These are phyloP conservation scores for Fusarium kyushuense DNA, from an alignment of 2,329 filamentous ascomycete genomes.

Conservation along the genomic window DNA sequence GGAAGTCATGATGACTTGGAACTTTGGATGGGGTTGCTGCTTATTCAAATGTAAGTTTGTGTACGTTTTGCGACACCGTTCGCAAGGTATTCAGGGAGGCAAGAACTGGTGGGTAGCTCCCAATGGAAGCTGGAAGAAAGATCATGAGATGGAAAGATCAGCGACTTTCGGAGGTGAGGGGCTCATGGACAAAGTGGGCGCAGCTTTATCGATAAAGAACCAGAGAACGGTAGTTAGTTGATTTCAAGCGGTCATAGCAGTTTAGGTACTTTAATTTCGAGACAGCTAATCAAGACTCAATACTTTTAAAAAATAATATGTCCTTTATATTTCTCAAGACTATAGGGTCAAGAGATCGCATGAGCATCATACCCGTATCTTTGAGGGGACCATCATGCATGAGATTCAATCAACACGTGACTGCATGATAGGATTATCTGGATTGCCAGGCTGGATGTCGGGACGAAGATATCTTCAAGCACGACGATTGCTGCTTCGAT, in stretches of 20 bases:
- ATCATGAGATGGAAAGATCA: slow-evolving; percentile 37
- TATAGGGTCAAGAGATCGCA: slow-evolving; percentile 51
- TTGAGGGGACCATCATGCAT: slow-evolving; percentile 57
- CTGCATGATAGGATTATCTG: slow-evolving; percentile 58
- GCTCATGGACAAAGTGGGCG: slow-evolving; percentile 36
- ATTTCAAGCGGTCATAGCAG: not conserved
- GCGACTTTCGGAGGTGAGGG: slow-evolving; percentile 39
- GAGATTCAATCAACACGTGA: slow-evolving; percentile 63
- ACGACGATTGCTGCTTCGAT: not conserved
- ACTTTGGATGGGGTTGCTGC: not conserved
- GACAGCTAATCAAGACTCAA: not conserved
- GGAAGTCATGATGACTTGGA: slow-evolving; percentile 21
- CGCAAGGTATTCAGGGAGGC: not conserved
- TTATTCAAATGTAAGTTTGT: not conserved
- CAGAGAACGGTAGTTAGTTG: slow-evolving; percentile 7
- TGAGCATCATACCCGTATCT: not conserved
- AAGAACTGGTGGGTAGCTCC: not conserved
- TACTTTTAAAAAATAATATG: not conserved
- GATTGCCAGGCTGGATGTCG: slow-evolving; percentile 56
- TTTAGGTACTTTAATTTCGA: not conserved
- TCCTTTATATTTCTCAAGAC: not conserved
- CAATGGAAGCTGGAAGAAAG: slow-evolving; percentile 20
- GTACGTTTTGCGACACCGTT: not conserved
- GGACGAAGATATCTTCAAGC: not conserved
- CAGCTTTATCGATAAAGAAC: slow-evolving; percentile 35